phyloP scores from a whole-genome alignment of 129 eudicot species.

The Heracleum sosnowskyi region DNA sequence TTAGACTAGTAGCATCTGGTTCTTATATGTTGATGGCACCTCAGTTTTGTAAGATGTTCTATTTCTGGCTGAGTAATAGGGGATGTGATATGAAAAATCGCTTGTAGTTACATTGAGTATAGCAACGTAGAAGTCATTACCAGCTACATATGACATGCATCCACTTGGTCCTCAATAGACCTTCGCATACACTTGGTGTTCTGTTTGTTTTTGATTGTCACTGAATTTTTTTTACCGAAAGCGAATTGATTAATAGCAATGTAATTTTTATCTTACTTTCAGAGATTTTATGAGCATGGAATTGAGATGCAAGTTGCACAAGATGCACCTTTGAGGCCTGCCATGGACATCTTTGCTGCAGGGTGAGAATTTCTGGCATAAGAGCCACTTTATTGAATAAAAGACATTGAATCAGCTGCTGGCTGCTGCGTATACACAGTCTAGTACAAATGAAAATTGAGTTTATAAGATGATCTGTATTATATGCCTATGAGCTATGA shows the following conservation, averaged over 20 bases:
- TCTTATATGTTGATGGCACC: too few species aligned
- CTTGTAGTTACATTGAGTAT: too few species aligned
- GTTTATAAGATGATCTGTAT: not conserved
- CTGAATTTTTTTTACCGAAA: not conserved
- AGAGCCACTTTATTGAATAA: not conserved
- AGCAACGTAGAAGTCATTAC: too few species aligned
- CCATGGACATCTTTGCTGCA: slow-evolving; percentile 94
- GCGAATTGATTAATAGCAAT: too few species aligned
- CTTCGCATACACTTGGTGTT: not conserved
- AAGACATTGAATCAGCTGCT: not conserved
- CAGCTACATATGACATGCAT: too few species aligned
- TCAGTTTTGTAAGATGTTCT: too few species aligned
- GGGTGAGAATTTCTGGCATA: slow-evolving; percentile 50
- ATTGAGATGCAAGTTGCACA: slow-evolving; percentile 72
- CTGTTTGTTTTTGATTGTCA: not conserved
- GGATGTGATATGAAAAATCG: too few species aligned
- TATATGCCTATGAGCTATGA: too few species aligned
- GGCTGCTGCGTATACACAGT: not conserved
- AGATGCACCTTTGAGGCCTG: slow-evolving; percentile 85
- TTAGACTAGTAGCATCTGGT: too few species aligned
- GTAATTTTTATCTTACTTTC: slow-evolving; percentile 16
- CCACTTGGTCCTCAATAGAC: too few species aligned
- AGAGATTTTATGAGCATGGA: slow-evolving; percentile 99
- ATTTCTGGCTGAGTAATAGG: too few species aligned
- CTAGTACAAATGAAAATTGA: too few species aligned